A percentile compares a stretch with the other conserved stretches of the same genome.
These are phyloP conservation scores for Ilyonectria robusta DNA, from an alignment of 2,329 filamentous ascomycete genomes.

Conservation along the genomic window DNA sequence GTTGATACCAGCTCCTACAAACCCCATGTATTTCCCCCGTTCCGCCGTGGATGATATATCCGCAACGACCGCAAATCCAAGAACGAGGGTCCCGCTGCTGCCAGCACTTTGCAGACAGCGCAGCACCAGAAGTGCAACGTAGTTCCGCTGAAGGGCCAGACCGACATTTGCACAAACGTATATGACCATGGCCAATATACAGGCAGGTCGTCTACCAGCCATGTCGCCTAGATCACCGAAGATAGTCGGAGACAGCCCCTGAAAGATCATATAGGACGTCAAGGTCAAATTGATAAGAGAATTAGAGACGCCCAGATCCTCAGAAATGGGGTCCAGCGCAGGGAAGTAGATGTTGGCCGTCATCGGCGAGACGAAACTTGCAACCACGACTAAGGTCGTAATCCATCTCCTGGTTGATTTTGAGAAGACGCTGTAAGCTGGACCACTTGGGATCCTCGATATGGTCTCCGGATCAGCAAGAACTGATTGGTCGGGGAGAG, in stretches of 20 bases:
- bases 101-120: slow-evolving; percentile 75
- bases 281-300: slow-evolving; percentile 64
- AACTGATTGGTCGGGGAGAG: slow-evolving; percentile 26
- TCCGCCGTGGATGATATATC: slow-evolving; percentile 79
- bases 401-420: slow-evolving; percentile 65
- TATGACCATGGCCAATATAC: slow-evolving; percentile 69
- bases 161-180: slow-evolving; percentile 73
- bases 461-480: slow-evolving; percentile 39
- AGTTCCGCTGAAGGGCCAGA: slow-evolving; percentile 70
- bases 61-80: slow-evolving; percentile 79
- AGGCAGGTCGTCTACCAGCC: slow-evolving; percentile 73
- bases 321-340: slow-evolving; percentile 57
- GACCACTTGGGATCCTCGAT: slow-evolving; percentile 39
- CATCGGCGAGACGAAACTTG: slow-evolving; percentile 70
- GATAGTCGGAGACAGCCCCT: slow-evolving; percentile 72
- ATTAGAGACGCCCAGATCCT: slow-evolving; percentile 56
- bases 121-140: slow-evolving; percentile 70
- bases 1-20: slow-evolving; percentile 72
- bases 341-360: slow-evolving; percentile 72
- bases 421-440: slow-evolving; percentile 50
- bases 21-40: slow-evolving; percentile 80
- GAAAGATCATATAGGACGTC: slow-evolving; percentile 75
- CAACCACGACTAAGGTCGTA: slow-evolving; percentile 65
- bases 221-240: slow-evolving; percentile 75
- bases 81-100: slow-evolving; percentile 78